These are phyloP conservation scores for Exophiala aquamarina DNA, from an alignment of 2,329 filamentous ascomycete species.

Conservation along the genomic window DNA sequence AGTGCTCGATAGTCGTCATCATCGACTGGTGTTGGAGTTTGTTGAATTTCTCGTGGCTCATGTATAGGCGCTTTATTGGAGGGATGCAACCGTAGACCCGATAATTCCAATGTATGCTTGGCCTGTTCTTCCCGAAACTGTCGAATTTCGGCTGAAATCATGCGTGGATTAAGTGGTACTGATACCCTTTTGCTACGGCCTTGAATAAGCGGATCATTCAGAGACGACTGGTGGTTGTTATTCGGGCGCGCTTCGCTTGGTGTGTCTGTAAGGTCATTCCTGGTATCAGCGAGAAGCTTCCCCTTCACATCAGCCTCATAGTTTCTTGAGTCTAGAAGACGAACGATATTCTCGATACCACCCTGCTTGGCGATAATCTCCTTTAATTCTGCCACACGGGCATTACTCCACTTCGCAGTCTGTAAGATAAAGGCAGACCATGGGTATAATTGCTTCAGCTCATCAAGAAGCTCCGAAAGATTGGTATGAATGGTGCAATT, in stretches of 20 bases:
- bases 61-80: background rate
- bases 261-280: no score
- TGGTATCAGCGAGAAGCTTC: no score
- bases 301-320: slow-evolving; percentile 1
- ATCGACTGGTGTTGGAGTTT: slow-evolving; percentile 14
- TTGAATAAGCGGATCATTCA: no score
- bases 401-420: slow-evolving; percentile 44
- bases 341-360: slow-evolving; percentile 15
- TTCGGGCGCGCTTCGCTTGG: no score
- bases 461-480: slow-evolving; percentile 42
- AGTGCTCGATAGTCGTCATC: slow-evolving; percentile 1
- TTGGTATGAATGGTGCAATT: slow-evolving; percentile 35
- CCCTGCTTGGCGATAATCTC: slow-evolving; percentile 9
- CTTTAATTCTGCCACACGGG: slow-evolving; percentile 15
- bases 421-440: slow-evolving; percentile 51
- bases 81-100: background rate
- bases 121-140: slow-evolving; percentile 5
- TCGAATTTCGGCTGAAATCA: background rate
- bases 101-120: background rate
- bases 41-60: slow-evolving; percentile 10
- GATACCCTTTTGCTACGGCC: no score
- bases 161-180: no score
- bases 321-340: slow-evolving; percentile 5
- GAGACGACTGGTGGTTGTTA: no score
- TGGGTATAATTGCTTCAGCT: slow-evolving; percentile 46